Conservation (phyloP, 129 eudicot genomes). For the Calendula officinalis region DNA sequence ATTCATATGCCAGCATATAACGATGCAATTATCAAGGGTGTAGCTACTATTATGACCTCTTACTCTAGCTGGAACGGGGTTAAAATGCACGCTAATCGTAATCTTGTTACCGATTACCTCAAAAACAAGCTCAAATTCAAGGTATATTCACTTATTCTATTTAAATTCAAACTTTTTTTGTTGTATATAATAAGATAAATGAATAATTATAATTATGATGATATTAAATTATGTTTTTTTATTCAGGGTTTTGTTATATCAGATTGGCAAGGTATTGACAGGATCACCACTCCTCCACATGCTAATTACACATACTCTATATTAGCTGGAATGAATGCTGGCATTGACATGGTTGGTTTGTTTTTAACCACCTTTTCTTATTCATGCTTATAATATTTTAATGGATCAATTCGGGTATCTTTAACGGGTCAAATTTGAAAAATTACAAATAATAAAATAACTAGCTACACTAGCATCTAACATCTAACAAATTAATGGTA, state of each 20-base stretch:
- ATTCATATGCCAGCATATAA: conserved; percentile 75
- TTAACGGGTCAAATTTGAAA: not conserved
- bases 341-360: conserved; percentile 83
- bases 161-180: conserved; percentile 6
- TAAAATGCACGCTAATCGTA: conserved; percentile 63
- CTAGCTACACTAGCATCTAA: conserved; percentile 19
- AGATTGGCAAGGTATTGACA: conserved; percentile 64
- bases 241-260: conserved; percentile 82
- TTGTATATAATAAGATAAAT: not conserved
- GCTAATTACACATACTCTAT: conserved; percentile 67
- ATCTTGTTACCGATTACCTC: conserved; percentile 53
- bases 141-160: conserved; percentile 24
- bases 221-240: not conserved
- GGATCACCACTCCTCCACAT: conserved; percentile 56
- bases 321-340: conserved; percentile 54
- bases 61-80: conserved; percentile 73
- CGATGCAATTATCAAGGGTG: conserved; percentile 63
- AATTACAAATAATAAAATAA: not conserved
- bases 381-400: not conserved
- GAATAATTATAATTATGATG: not conserved
- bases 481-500: not conserved
- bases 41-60: conserved; percentile 69
- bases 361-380: not conserved
- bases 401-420: not conserved
- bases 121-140: conserved; percentile 51